Evolutionary conservation across 2,329 filamentous ascomycete species (phyloP).

Genomic region (Lachnellula hyalina): DNA sequence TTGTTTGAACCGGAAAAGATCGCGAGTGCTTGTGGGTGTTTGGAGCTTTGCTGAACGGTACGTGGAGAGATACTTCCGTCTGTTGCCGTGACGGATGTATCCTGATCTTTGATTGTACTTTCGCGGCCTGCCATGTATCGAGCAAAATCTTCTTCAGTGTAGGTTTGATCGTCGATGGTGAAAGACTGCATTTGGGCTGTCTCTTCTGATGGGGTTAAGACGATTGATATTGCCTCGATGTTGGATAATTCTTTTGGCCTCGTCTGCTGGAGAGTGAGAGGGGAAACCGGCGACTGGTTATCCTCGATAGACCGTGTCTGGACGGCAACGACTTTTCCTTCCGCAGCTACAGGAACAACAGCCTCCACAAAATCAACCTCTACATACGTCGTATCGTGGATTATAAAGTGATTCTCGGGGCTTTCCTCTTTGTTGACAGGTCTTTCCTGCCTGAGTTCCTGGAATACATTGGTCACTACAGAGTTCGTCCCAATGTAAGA

Average conservation of each 20-base stretch:
- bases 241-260: background rate
- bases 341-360: background rate
- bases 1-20: background rate
- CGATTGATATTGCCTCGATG: background rate
- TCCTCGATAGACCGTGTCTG: background rate
- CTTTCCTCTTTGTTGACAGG: background rate
- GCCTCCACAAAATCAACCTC: background rate
- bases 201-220: background rate
- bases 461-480: background rate
- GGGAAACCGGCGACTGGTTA: background rate
- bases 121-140: no score
- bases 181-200: background rate
- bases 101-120: no score
- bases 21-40: background rate
- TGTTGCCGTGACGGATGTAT: background rate
- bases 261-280: background rate
- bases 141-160: background rate
- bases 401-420: background rate
- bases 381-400: background rate
- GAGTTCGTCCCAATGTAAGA: background rate
- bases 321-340: background rate
- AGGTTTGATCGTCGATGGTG: background rate
- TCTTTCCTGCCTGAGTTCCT: background rate
- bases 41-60: background rate
- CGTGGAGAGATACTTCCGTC: background rate